Base-by-base conservation (phyloP, 768 basidiomycete species). In the Leccinellum albellum region DNA sequence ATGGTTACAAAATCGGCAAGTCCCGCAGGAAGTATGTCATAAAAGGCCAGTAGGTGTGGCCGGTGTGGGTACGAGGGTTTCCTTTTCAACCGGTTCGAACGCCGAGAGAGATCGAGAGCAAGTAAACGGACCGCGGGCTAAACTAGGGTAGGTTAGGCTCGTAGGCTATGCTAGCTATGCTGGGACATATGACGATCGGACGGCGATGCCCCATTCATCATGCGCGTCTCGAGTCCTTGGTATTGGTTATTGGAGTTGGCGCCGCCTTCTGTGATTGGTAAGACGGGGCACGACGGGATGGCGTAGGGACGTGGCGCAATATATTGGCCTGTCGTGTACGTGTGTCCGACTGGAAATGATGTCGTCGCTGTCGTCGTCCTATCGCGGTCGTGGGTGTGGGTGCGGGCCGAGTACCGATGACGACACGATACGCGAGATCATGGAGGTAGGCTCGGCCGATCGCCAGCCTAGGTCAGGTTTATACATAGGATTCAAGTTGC, bases 61-160 rank as follows among this genome's bases (percentile, higher is more conserved):
- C 12, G 32, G 17, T 40, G 58, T 67, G 62, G 63, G 63, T 56
- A 35, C 29, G 51, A 62, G 62, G 62, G 56, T 53, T 51, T 54
- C 24, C 37, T 40, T 20, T 40, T 40, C 37, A 40, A 40, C n/a
- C 49, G 42, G 29, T 35, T 42, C 10, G 54, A 56, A 47, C n/a
- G 15, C 23, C 33, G 47, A 50, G 28, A 9, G 35, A 40, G 40
- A 42, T 42, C 40, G 40, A 42, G 40, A 20, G 40, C 40, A 20
- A 42, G 12, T 42, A 42, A 20, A 42, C 40, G 40, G 20, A 12
- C 40, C 20, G 40, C 20, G 40, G 40, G 40, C 40, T 42, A 42
- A 42, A 20, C 40, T 20, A 42, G 20, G 40, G 5, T 20, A 42
- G 40, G 40, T 42, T 42, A 42, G 40, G 40, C 40, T 42, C 40